These are phyloP conservation scores for Aspergillus sclerotialis DNA, from an alignment of 2,329 filamentous ascomycete genomes.

Conservation along the genomic window DNA sequence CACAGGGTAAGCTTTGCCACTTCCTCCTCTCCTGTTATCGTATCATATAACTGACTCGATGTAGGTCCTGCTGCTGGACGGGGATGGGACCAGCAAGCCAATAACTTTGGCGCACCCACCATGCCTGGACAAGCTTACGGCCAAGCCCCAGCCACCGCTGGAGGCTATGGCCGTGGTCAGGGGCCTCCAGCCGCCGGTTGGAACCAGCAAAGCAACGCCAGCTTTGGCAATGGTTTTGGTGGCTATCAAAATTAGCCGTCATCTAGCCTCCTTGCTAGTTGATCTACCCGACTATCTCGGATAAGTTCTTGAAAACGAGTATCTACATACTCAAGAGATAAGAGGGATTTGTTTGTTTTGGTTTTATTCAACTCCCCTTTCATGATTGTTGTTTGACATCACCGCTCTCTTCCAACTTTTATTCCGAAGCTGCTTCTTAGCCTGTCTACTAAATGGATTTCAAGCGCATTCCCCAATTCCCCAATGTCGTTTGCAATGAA, in stretches of 20 bases:
- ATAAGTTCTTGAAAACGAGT: conserved; percentile 5
- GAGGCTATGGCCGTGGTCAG: conserved; percentile 74
- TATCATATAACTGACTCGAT: conserved; percentile 8
- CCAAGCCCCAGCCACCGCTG: conserved; percentile 64
- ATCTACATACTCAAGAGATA: conserved; percentile 9
- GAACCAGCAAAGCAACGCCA: conserved; percentile 44
- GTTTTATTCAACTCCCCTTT: conserved; percentile 12
- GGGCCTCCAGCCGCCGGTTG: conserved; percentile 47
- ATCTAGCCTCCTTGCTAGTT: conserved; percentile 6
- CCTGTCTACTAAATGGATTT: conserved; percentile 28
- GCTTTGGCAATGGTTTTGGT: conserved; percentile 51
- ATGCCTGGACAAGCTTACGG: conserved; percentile 49
- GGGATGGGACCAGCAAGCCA: conserved; percentile 43
- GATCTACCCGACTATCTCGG: conserved; percentile 6
- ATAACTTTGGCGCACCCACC: conserved; percentile 12
- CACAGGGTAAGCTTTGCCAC: conserved; percentile 40
- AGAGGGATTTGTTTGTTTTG: conserved; percentile 9
- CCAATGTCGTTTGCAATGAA: conserved; percentile 36
- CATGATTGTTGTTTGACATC: conserved; percentile 14
- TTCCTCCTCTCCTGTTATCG: conserved; percentile 1
- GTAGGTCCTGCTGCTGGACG: conserved; percentile 53
- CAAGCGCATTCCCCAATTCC: conserved; percentile 27
- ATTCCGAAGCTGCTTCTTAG: conserved; percentile 18
- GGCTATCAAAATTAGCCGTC: conserved; percentile 51
- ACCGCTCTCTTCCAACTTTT: conserved; percentile 14